A percentile compares a stretch with the other conserved stretches of the same genome.
Conservation (phyloP, 2,329 filamentous ascomycete genomes). For the Fusarium hainanense region DNA sequence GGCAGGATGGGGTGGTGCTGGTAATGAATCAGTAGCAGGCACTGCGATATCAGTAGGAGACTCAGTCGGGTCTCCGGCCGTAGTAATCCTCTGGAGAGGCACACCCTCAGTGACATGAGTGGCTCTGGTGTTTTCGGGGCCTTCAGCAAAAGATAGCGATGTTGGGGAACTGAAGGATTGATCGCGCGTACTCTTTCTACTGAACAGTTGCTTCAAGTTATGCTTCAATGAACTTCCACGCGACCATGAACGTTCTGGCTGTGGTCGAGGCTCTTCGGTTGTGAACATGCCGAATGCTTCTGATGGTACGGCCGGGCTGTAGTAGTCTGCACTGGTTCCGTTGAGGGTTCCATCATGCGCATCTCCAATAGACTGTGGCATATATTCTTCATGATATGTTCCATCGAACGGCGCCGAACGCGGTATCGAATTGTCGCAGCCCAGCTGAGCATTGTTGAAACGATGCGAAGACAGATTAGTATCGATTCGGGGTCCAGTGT, state of each 20-base stretch:
- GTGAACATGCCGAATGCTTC: slow-evolving; percentile 56
- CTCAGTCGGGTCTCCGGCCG: slow-evolving; percentile 42
- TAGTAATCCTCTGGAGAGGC: slow-evolving; percentile 41
- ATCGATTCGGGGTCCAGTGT: slow-evolving; percentile 30
- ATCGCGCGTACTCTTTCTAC: slow-evolving; percentile 50
- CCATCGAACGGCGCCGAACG: slow-evolving; percentile 40
- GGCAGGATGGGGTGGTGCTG: slow-evolving; percentile 20
- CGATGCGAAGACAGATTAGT: slow-evolving; percentile 23
- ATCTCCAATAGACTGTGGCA: slow-evolving; percentile 45
- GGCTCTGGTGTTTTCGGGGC: slow-evolving; percentile 24
- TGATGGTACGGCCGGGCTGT: slow-evolving; percentile 55
- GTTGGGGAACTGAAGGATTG: slow-evolving; percentile 46
- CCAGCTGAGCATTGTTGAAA: slow-evolving; percentile 18
- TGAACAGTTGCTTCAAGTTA: slow-evolving; percentile 53
- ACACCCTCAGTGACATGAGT: slow-evolving; percentile 23
- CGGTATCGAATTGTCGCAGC: slow-evolving; percentile 28
- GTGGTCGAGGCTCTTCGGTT: slow-evolving; percentile 38
- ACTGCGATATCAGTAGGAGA: slow-evolving; percentile 48
- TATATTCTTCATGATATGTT: slow-evolving; percentile 42
- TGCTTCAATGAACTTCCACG: slow-evolving; percentile 51
- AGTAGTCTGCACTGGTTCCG: slow-evolving; percentile 56
- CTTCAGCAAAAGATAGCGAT: slow-evolving; percentile 32
- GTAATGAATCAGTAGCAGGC: slow-evolving; percentile 27
- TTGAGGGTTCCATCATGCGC: slow-evolving; percentile 49
- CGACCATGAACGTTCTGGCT: slow-evolving; percentile 46